phyloP scores from a whole-genome alignment of 106 monocot genomes.

The Phalaenopsis equestris region DNA sequence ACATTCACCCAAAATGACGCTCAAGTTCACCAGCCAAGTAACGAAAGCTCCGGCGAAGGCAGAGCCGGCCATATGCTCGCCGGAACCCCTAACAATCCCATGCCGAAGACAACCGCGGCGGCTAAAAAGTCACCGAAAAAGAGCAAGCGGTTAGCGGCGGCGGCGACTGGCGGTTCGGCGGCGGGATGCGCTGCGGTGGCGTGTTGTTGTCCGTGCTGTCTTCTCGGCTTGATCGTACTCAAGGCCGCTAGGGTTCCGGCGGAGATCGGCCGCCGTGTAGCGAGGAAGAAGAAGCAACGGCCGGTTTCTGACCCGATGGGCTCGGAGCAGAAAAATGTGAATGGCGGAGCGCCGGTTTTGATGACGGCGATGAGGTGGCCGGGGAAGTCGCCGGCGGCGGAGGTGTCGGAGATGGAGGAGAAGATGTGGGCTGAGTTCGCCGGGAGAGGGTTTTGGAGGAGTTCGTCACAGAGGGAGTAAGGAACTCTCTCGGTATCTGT shows the following conservation, averaged over 20 bases:
- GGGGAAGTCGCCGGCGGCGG: slow-evolving; percentile 15
- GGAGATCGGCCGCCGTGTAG: slow-evolving; percentile 22
- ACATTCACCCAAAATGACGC: too few relatives aligned
- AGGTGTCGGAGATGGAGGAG: slow-evolving; percentile 26
- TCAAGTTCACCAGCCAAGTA: neutral
- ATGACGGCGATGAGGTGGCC: slow-evolving; percentile 10
- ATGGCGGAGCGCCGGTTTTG: neutral
- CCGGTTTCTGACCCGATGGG: neutral
- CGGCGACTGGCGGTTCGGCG: slow-evolving; percentile 37
- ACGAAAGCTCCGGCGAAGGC: neutral
- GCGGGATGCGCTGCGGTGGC: slow-evolving; percentile 38
- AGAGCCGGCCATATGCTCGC: neutral
- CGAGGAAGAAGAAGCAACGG: slow-evolving; percentile 1
- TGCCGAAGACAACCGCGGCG: neutral
- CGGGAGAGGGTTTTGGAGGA: slow-evolving; percentile 45
- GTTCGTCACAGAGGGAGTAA: slow-evolving; percentile 32
- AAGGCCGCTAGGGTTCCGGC: slow-evolving; percentile 23
- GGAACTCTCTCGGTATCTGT: neutral
- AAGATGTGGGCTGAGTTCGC: slow-evolving; percentile 37
- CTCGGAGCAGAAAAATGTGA: neutral
- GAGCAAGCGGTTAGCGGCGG: slow-evolving; percentile 14
- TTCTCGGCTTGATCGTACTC: slow-evolving; percentile 24
- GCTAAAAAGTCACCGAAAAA: neutral
- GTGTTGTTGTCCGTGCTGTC: slow-evolving; percentile 36
- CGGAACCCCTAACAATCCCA: neutral